Percentiles rank a stretch among this genome's conserved stretches.
These are phyloP conservation scores for Raffaelea arxii DNA, from an alignment of 2,329 filamentous ascomycete species.

Conservation along the genomic window DNA sequence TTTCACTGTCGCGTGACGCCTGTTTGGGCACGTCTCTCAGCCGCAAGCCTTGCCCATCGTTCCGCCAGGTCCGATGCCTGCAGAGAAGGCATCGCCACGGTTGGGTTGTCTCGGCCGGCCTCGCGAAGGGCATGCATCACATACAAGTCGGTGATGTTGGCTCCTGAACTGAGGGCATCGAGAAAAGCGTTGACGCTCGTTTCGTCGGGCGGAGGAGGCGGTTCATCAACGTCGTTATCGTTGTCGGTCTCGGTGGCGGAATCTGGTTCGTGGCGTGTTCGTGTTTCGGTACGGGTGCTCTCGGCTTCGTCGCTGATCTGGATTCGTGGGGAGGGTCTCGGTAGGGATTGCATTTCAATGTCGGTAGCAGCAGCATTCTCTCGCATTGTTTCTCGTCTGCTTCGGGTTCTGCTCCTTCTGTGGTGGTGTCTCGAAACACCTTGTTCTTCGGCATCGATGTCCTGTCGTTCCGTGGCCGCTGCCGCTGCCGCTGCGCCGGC, in stretches of 20 bases:
- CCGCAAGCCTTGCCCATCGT: conserved; percentile 32
- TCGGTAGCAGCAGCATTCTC: not conserved
- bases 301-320: not conserved
- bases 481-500: conserved; percentile 9
- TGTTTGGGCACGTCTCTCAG: conserved; percentile 5
- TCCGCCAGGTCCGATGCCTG: conserved; percentile 46
- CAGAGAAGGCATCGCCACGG: conserved; percentile 39
- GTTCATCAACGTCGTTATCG: conserved; percentile 13
- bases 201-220: conserved; percentile 16
- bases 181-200: conserved; percentile 27
- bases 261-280: conserved; percentile 16
- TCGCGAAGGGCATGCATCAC: conserved; percentile 38
- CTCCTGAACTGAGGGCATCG: conserved; percentile 44
- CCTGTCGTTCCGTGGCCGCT: conserved; percentile 26
- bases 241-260: conserved; percentile 9
- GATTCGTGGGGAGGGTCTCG: not conserved
- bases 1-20: no score
- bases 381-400: conserved; percentile 37
- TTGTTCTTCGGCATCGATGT: conserved; percentile 48
- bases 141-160: conserved; percentile 44
- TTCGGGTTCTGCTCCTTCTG: conserved; percentile 25
- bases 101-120: conserved; percentile 35
- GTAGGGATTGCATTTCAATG: not conserved
- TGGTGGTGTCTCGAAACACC: conserved; percentile 33
- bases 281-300: not conserved